These are phyloP conservation scores for Sordariomycetes sp. DNA, from an alignment of 2,329 filamentous ascomycete species.

Conservation along the genomic window DNA sequence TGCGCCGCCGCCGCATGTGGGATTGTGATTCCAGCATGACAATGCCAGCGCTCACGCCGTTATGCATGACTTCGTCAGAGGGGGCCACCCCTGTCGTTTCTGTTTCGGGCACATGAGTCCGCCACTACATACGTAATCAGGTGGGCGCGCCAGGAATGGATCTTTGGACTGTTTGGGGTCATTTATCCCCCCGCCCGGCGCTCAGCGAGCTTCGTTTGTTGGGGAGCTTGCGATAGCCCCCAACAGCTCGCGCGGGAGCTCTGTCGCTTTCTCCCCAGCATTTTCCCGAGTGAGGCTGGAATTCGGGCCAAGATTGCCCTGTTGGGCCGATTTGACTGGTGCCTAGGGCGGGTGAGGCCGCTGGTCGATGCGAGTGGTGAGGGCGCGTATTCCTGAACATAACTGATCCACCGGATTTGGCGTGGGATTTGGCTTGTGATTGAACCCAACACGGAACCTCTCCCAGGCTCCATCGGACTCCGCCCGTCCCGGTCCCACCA, in stretches of 20 bases:
- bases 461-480: not conserved
- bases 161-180: not conserved
- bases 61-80: not conserved
- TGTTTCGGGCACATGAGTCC: not conserved
- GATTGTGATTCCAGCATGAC: too few species aligned
- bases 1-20: too few species aligned
- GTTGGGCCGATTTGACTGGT: too few species aligned
- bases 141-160: too few species aligned
- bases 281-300: not conserved
- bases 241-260: not conserved
- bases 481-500: not conserved
- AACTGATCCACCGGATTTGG: too few species aligned
- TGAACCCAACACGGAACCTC: not conserved
- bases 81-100: not conserved
- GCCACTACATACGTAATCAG: too few species aligned
- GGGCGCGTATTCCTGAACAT: too few species aligned
- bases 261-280: not conserved
- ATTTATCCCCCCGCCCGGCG: not conserved
- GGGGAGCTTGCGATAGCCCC: not conserved
- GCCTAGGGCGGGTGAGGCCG: too few species aligned
- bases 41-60: not conserved
- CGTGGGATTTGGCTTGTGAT: too few species aligned
- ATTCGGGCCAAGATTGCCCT: too few species aligned
- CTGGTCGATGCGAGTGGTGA: too few species aligned
- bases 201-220: not conserved